Evolutionary conservation across 257 asterid genomes (phyloP), one percentile per base, ranked within the genome.

Genomic region (Fraxinus excelsior): DNA sequence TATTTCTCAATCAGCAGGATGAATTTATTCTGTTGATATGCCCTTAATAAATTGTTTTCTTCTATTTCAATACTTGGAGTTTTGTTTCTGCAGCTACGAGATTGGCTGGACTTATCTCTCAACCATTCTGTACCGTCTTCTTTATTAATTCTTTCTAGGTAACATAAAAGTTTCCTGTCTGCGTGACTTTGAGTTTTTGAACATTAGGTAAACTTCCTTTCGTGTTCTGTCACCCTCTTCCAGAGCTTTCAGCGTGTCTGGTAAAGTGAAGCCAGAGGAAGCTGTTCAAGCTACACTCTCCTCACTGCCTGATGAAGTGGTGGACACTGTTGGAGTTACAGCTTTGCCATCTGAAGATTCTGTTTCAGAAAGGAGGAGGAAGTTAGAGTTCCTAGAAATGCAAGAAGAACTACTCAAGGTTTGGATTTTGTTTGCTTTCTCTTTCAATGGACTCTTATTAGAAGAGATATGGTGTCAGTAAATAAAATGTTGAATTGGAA

Each of bases 291-390:
- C 96, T 84, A 93, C 99, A 12, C 86, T 96, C 71, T 92, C 97
- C 74, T 96, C 99, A 72, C 90, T 96, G 72, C 99, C 99, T 70
- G 99, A 96, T 87, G 99, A 96, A 85, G 98, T 96, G 83, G 99
- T 93, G 82, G 97, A 90, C 80, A 93, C 97, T 25, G 95, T 96
- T 53, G 99, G 98, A 14, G 74, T 93, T 71, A 92, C 96, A 70
- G 69, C 94, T 78, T 87, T 95, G 88, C 97, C 98, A 78, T 92
- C 99, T 78, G 99, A 93, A 86, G 99, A 96, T 86, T 83, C 95
- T 7, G 86, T 96, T 56, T 88, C 98, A 6, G 99, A 96, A 80
- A 93, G 97, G 91, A 93, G 96, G 84, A 96, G 98, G 87, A 96
- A 93, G 84, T 78, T 96, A 80, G 99, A 96, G 72, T 91, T 80